A percentile compares a stretch with the other conserved stretches of the same genome.
These are phyloP conservation scores for Nelumbo lutea DNA, from an alignment of 164 flowering plant genomes.

Conservation along the genomic window DNA sequence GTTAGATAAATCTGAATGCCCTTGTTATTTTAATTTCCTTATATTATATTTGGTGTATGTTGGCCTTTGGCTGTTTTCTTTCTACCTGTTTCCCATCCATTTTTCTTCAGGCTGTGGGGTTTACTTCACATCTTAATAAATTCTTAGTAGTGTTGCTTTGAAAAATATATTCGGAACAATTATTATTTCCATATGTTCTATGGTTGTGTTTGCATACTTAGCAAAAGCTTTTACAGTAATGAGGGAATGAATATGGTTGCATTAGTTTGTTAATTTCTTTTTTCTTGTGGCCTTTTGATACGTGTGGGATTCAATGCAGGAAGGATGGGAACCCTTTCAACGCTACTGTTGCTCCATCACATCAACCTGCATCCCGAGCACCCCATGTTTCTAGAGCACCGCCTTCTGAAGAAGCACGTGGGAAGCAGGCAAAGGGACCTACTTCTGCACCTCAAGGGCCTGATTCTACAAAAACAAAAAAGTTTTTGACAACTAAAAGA, in stretches of 20 bases:
- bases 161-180: too few relatives aligned
- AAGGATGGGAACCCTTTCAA: slow-evolving; percentile 81
- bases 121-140: too few relatives aligned
- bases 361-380: slow-evolving; percentile 32
- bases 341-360: slow-evolving; percentile 35
- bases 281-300: slow-evolving; percentile 1
- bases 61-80: too few relatives aligned
- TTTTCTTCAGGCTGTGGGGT: too few relatives aligned
- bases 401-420: slow-evolving; percentile 27
- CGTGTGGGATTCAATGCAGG: slow-evolving; percentile 41
- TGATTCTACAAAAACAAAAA: slow-evolving; percentile 14
- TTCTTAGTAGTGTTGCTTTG: too few relatives aligned
- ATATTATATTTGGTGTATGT: too few relatives aligned
- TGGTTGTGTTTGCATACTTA: neutral
- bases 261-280: neutral
- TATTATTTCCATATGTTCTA: too few relatives aligned
- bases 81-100: too few relatives aligned
- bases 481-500: slow-evolving; percentile 24
- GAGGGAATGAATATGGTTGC: neutral
- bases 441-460: slow-evolving; percentile 27
- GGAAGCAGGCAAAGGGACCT: slow-evolving; percentile 19
- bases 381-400: slow-evolving; percentile 30
- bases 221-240: neutral
- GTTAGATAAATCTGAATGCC: too few relatives aligned
- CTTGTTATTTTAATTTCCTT: too few relatives aligned